Evolutionary conservation across 2,329 filamentous ascomycete genomes (phyloP).

Genomic region (Curvularia eragrostidis): DNA sequence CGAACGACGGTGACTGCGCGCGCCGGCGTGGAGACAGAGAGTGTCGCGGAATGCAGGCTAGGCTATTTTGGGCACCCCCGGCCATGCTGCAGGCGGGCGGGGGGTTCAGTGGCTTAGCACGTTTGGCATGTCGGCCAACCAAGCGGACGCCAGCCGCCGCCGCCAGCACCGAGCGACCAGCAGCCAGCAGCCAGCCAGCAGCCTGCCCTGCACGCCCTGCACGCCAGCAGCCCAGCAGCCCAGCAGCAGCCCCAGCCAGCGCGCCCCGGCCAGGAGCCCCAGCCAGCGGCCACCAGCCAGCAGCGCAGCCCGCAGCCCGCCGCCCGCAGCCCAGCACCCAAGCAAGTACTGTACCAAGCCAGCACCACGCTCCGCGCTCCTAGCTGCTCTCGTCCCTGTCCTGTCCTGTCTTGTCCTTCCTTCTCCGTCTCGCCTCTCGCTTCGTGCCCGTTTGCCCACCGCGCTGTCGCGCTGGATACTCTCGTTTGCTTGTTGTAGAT

Average conservation of each 20-base stretch:
- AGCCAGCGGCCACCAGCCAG: background rate
- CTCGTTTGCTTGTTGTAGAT: constrained; percentile 15
- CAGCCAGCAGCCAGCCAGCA: background rate
- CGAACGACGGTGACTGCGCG: too few species aligned
- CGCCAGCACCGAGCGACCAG: background rate
- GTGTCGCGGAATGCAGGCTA: constrained; percentile 37
- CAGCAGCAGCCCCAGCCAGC: background rate
- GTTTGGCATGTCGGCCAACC: constrained; percentile 15
- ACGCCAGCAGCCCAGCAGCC: background rate
- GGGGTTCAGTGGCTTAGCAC: constrained; percentile 18
- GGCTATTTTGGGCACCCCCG: constrained; percentile 30
- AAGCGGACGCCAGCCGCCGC: constrained; percentile 12
- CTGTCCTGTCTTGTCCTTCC: constrained; percentile 6
- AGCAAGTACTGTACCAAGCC: background rate
- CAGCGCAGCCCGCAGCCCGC: background rate
- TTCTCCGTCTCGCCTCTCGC: constrained; percentile 18
- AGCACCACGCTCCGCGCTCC: background rate
- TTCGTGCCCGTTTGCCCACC: constrained; percentile 14
- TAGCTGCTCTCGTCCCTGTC: background rate
- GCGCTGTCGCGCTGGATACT: constrained; percentile 17
- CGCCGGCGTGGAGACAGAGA: background rate
- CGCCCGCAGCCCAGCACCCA: background rate
- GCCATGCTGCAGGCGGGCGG: constrained; percentile 21
- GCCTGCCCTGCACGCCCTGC: background rate
- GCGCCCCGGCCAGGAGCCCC: too few species aligned